These are phyloP conservation scores for Amaranthus cruentus DNA, from an alignment of 148 eudicot genomes.

Conservation along the genomic window DNA sequence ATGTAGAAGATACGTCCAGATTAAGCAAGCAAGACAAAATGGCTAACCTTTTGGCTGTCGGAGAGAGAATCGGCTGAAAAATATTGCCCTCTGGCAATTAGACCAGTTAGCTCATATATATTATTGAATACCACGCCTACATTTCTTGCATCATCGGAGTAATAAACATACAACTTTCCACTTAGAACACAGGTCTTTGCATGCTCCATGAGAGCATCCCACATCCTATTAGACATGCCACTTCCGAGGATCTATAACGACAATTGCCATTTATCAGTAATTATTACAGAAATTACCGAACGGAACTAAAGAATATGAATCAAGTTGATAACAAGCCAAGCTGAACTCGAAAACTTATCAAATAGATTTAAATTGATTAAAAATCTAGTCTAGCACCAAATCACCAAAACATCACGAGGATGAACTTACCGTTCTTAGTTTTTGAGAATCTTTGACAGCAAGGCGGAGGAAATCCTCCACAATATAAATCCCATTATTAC, in stretches of 20 bases:
- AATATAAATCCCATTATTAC: conserved; percentile 37
- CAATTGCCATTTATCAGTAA: conserved; percentile 7
- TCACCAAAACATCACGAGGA: background rate
- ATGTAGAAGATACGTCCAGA: background rate
- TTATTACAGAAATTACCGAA: conserved; percentile 2
- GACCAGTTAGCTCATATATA: conserved; percentile 82
- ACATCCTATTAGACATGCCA: conserved; percentile 98
- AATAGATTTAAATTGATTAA: background rate
- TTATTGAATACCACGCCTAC: conserved; percentile 84
- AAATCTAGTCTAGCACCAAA: background rate
- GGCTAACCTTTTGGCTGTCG: conserved; percentile 81
- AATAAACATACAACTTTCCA: conserved; percentile 83
- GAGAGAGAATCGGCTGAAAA: conserved; percentile 63
- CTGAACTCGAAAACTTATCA: background rate
- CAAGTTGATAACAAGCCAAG: background rate
- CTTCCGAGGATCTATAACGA: conserved; percentile 78
- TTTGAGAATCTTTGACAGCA: conserved; percentile 78
- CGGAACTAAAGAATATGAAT: background rate
- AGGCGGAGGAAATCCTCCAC: conserved; percentile 94
- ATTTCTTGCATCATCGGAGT: conserved; percentile 63
- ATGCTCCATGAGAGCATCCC: conserved; percentile 95
- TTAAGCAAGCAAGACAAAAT: conserved; percentile 5
- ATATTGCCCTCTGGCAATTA: conserved; percentile 73
- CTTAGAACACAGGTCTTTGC: conserved; percentile 86
- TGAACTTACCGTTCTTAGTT: conserved; percentile 66